Evolutionary conservation across 805 yeast species (phyloP).

Genomic region (Peterozyma xylosa): DNA sequence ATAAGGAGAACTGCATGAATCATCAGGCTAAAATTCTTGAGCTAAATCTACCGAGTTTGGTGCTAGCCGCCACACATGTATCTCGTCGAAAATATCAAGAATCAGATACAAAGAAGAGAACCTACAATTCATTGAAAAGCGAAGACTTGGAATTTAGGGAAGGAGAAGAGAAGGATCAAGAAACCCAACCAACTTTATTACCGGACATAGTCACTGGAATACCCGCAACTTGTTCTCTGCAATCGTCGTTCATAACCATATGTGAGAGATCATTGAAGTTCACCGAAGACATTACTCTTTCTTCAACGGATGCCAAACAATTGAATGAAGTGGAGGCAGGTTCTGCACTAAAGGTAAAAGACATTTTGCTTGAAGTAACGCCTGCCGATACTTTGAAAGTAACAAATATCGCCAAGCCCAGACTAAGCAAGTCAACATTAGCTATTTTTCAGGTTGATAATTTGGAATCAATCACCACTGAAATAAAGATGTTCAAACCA

Average conservation of each 20-base stretch:
- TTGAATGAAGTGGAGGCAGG: neutral
- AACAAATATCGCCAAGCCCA: neutral
- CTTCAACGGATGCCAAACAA: neutral
- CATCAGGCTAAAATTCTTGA: too few species aligned
- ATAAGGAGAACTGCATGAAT: too few species aligned
- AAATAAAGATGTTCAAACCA: slow-evolving; percentile 6
- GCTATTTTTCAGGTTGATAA: neutral
- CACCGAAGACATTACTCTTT: neutral
- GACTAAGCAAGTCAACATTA: neutral
- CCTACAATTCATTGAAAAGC: neutral
- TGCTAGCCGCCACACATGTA: too few species aligned
- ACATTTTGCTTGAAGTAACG: neutral
- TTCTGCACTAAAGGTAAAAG: neutral
- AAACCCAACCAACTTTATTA: neutral
- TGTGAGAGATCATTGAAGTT: neutral
- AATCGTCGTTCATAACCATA: neutral
- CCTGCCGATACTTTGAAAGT: neutral
- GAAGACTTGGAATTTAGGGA: neutral
- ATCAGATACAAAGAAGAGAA: neutral
- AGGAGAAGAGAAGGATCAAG: neutral
- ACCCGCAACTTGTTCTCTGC: neutral
- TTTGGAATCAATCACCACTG: neutral
- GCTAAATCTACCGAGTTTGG: too few species aligned
- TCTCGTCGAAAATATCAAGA: neutral
- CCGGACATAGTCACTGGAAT: neutral